A percentile compares a stretch with the other conserved stretches of the same genome.
Evolutionary conservation across 768 basidiomycete genomes (phyloP).

Genomic region (Tremella mesenterica): DNA sequence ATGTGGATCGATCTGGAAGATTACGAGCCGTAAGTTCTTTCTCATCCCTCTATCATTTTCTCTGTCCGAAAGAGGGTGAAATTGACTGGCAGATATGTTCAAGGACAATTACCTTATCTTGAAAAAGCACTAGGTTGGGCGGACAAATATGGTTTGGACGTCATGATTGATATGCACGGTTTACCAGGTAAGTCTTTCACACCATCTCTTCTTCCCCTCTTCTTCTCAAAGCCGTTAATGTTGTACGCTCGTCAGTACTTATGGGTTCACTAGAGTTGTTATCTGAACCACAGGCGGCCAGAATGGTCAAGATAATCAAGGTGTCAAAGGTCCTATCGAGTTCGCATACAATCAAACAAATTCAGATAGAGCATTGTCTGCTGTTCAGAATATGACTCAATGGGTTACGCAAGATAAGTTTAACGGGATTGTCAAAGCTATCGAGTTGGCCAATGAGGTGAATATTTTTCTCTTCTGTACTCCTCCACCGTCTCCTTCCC

Average conservation of each 20-base stretch:
- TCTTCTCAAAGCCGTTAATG: not conserved
- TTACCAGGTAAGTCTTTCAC: too few relatives aligned
- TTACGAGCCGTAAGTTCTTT: constrained; percentile 21
- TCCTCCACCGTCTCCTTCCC: not conserved
- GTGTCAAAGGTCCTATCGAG: constrained; percentile 12
- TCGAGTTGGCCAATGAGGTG: constrained; percentile 30
- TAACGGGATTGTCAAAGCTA: constrained; percentile 35
- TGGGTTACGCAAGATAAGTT: constrained; percentile 29
- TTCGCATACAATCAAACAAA: constrained; percentile 27
- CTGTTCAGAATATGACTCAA: constrained; percentile 28
- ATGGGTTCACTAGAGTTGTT: too few relatives aligned
- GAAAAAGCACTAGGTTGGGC: constrained; percentile 34
- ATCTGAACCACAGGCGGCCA: too few relatives aligned
- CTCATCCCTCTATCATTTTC: not conserved
- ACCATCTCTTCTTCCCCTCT: not conserved
- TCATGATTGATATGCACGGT: constrained; percentile 36
- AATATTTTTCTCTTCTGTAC: too few relatives aligned
- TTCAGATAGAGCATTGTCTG: constrained; percentile 28
- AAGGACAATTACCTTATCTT: constrained; percentile 28
- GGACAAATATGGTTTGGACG: constrained; percentile 31
- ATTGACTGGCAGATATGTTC: constrained; percentile 3
- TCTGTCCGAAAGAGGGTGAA: not conserved
- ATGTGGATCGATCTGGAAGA: constrained; percentile 21
- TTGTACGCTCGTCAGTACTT: not conserved
- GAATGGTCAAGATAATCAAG: constrained; percentile 34